Conservation (phyloP, 306 rosid genomes). For the Echinosophora koreensis region DNA sequence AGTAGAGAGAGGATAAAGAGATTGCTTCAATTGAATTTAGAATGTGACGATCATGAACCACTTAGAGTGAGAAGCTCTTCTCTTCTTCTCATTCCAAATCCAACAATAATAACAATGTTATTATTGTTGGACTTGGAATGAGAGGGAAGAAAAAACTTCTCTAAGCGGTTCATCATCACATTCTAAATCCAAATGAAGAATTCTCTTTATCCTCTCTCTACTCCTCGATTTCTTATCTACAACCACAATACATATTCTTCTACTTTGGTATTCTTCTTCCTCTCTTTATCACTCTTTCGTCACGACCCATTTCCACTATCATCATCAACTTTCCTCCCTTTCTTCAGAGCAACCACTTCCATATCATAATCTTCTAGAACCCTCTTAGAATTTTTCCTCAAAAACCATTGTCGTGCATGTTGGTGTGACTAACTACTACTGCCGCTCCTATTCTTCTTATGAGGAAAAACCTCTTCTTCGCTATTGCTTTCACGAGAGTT, state of each 20-base stretch:
- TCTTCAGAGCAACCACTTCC: not conserved
- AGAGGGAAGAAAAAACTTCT: too few species aligned
- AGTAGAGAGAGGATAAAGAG: constrained; percentile 21
- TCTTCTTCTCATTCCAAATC: not conserved
- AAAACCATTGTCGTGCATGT: too few species aligned
- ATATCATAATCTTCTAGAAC: not conserved
- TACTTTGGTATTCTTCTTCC: too few species aligned
- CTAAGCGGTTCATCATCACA: not conserved
- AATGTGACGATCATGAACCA: not conserved
- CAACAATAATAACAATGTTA: not conserved
- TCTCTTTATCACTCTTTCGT: too few species aligned
- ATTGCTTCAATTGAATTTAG: not conserved
- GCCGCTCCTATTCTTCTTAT: not conserved
- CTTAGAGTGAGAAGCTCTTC: not conserved
- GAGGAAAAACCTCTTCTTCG: not conserved
- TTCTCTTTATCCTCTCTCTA: constrained; percentile 16
- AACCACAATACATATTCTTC: not conserved
- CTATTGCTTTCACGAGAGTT: not conserved
- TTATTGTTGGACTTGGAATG: too few species aligned
- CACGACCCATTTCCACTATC: too few species aligned
- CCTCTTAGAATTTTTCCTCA: not conserved
- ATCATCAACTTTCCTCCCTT: not conserved
- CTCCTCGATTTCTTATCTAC: too few species aligned
- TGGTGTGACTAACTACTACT: not conserved
- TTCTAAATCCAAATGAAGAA: not conserved